Evolutionary conservation across 768 basidiomycete species (phyloP).

Genomic region (Candolleomyces eurysporus): DNA sequence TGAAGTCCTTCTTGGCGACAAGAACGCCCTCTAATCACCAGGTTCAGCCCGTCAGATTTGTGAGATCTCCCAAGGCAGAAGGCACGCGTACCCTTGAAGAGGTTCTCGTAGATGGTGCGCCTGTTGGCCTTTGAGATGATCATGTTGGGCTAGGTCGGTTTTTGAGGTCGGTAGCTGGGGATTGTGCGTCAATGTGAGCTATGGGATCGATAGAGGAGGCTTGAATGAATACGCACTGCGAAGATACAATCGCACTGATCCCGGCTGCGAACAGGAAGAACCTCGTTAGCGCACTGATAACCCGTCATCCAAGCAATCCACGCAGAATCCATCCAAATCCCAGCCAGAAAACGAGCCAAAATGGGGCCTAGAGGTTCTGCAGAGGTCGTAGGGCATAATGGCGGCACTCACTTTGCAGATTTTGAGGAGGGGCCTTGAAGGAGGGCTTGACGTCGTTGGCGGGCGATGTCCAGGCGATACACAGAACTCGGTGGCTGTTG

Average conservation of each 20-base stretch:
- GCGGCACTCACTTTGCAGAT: constrained; percentile 38
- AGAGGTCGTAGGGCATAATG: constrained; percentile 16
- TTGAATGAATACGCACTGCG: constrained; percentile 33
- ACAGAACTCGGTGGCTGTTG: constrained; percentile 1
- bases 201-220: neutral
- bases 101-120: constrained; percentile 96
- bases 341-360: constrained; percentile 23
- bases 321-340: constrained; percentile 38
- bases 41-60: neutral
- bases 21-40: constrained; percentile 87
- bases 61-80: neutral
- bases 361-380: constrained; percentile 18
- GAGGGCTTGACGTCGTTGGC: constrained; percentile 40
- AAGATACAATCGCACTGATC: constrained; percentile 36
- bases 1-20: constrained; percentile 99
- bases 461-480: neutral
- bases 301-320: constrained; percentile 34
- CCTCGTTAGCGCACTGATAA: constrained; percentile 13
- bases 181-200: neutral
- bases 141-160: constrained; percentile 61
- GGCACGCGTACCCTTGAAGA: constrained; percentile 88
- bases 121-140: constrained; percentile 95
- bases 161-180: constrained; percentile 31
- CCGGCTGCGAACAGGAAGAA: constrained; percentile 27
- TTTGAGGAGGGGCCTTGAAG: constrained; percentile 35